A percentile compares a stretch with the other conserved stretches of the same genome.
Evolutionary conservation across 2,329 filamentous ascomycete species (phyloP).

Genomic region (Monosporascus sp.): DNA sequence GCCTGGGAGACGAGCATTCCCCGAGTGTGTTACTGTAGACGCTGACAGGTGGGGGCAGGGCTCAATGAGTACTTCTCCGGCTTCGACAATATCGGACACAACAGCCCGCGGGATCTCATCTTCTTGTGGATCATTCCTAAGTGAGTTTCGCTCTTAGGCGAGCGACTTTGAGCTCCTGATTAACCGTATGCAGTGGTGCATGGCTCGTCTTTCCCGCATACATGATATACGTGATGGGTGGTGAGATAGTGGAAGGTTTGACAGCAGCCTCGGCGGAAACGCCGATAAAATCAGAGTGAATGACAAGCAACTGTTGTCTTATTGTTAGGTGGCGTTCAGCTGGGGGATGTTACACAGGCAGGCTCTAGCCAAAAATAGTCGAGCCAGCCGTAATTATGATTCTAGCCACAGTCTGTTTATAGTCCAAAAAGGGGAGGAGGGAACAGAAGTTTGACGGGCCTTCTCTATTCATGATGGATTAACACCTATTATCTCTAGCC

Average conservation of each 20-base stretch:
- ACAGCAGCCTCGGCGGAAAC: slow-evolving; percentile 28
- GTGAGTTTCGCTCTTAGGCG: slow-evolving; percentile 32
- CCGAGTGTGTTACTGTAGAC: background rate
- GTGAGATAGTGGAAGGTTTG: slow-evolving; percentile 44
- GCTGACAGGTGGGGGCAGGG: slow-evolving; percentile 31
- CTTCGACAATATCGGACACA: slow-evolving; percentile 55
- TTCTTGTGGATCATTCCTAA: slow-evolving; percentile 55
- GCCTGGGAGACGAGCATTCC: too few species aligned
- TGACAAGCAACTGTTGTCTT: background rate
- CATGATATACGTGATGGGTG: slow-evolving; percentile 45
- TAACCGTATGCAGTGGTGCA: slow-evolving; percentile 36
- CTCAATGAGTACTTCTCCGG: slow-evolving; percentile 51
- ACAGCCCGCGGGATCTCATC: slow-evolving; percentile 38
- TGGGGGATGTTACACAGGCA: too few species aligned
- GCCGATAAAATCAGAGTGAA: slow-evolving; percentile 36
- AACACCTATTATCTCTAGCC: background rate
- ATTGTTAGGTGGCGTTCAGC: background rate
- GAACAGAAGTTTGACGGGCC: too few species aligned
- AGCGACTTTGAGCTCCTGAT: background rate
- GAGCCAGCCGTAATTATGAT: too few species aligned
- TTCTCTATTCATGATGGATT: too few species aligned
- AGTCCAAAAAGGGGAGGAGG: too few species aligned
- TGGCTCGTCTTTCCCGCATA: slow-evolving; percentile 51
- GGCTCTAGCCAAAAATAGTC: too few species aligned
- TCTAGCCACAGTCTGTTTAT: background rate